Conservation (phyloP, 106 monocot genomes). For the Vanilla planifolia region DNA sequence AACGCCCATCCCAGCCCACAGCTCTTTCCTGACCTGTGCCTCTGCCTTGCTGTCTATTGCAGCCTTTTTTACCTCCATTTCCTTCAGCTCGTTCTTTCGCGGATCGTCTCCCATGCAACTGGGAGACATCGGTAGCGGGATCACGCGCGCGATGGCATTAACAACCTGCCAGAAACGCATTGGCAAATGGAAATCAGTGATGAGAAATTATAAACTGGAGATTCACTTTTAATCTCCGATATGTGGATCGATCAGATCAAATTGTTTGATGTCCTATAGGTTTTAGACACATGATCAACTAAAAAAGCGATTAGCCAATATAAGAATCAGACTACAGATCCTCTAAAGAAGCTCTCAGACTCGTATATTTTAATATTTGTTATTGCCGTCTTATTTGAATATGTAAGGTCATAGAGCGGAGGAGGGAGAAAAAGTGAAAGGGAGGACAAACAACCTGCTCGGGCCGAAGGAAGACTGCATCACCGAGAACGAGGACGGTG, state of each 20-base stretch:
- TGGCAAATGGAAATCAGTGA: not conserved
- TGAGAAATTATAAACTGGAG: not conserved
- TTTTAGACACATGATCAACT: too few relatives aligned
- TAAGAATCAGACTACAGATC: too few relatives aligned
- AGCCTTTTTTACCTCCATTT: constrained; percentile 18
- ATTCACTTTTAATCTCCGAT: not conserved
- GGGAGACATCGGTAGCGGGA: not conserved
- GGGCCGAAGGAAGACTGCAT: constrained; percentile 54
- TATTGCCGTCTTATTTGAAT: too few relatives aligned
- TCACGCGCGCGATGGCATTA: constrained; percentile 13
- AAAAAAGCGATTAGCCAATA: too few relatives aligned
- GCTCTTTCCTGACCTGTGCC: constrained; percentile 16
- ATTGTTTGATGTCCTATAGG: not conserved
- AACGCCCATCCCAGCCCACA: constrained; percentile 24
- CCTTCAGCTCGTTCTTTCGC: constrained; percentile 5
- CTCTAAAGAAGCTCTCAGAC: too few relatives aligned
- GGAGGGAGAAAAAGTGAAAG: not conserved
- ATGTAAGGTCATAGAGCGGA: not conserved
- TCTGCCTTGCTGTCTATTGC: constrained; percentile 20
- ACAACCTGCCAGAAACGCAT: constrained; percentile 5
- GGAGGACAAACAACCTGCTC: constrained; percentile 29
- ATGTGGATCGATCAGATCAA: not conserved
- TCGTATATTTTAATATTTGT: too few relatives aligned
- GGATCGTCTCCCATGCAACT: constrained; percentile 5
- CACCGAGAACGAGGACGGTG: constrained; percentile 43